phyloP scores from a whole-genome alignment of 108 stramenopile genomes.

The Asterionellopsis glacialis region DNA sequence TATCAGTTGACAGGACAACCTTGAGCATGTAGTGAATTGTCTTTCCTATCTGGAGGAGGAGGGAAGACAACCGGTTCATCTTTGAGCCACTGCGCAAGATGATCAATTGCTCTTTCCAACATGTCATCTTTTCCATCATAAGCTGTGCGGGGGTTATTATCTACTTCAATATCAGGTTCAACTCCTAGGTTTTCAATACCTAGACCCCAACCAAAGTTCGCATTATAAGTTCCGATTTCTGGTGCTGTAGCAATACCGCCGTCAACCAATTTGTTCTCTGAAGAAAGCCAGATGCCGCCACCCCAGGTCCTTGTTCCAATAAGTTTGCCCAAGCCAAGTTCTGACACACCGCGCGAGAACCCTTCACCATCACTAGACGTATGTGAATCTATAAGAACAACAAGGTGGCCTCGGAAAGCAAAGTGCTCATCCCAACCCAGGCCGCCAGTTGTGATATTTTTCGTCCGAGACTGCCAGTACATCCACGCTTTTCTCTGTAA shows the following conservation, averaged over 20 bases:
- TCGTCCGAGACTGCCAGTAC: conserved; percentile 56
- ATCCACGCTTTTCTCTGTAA: conserved; percentile 71
- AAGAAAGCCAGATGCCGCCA: conserved; percentile 69
- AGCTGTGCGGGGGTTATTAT: conserved; percentile 62
- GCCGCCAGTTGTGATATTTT: conserved; percentile 44
- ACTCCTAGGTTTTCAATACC: conserved; percentile 68
- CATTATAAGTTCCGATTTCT: conserved; percentile 64
- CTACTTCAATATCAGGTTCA: conserved; percentile 63
- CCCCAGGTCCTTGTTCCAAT: conserved; percentile 82
- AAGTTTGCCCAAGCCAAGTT: conserved; percentile 68
- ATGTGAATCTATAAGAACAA: conserved; percentile 70
- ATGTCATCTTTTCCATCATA: conserved; percentile 54
- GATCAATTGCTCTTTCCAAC: conserved; percentile 56
- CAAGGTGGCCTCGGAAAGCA: conserved; percentile 68
- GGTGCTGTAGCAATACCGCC: conserved; percentile 70
- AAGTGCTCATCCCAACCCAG: conserved; percentile 68
- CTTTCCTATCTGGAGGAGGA: conserved; percentile 19
- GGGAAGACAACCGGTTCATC: conserved; percentile 50
- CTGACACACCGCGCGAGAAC: conserved; percentile 62
- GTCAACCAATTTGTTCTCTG: conserved; percentile 68
- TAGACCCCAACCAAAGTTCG: conserved; percentile 62
- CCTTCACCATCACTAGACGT: conserved; percentile 75
- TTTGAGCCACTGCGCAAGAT: conserved; percentile 48
- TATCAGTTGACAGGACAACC: neutral
- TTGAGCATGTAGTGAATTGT: conserved; percentile 7